Evolutionary conservation across 202 grass and related monocot species (phyloP).

Genomic region (Tripidium arundinaceum): DNA sequence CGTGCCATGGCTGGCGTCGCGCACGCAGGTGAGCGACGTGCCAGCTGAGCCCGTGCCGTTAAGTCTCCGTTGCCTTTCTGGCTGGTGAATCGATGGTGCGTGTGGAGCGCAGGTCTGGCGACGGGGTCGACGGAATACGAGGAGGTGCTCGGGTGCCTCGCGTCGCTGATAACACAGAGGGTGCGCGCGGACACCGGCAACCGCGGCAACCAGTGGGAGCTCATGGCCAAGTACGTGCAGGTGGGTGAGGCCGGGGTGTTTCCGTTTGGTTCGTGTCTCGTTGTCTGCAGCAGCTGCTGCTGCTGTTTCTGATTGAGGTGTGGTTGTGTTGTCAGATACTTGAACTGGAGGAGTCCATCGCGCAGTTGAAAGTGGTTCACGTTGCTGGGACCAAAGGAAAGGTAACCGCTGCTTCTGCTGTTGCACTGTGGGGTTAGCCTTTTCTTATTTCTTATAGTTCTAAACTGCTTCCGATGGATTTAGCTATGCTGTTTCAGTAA

Average conservation of each 20-base stretch:
- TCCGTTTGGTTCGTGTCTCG: neutral
- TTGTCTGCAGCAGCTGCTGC: neutral
- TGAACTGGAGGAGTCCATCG: slow-evolving; percentile 60
- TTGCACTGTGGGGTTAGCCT: neutral
- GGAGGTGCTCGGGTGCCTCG: slow-evolving; percentile 54
- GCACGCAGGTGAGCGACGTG: slow-evolving; percentile 21
- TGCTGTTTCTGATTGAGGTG: slow-evolving; percentile 4
- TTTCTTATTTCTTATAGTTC: neutral
- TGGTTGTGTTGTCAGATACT: slow-evolving; percentile 46
- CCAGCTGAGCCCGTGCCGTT: neutral
- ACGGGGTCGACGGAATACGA: slow-evolving; percentile 50
- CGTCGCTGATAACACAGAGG: slow-evolving; percentile 67
- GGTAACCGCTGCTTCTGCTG: slow-evolving; percentile 31
- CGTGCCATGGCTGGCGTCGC: slow-evolving; percentile 39
- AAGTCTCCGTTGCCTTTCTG: neutral
- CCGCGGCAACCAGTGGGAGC: slow-evolving; percentile 55
- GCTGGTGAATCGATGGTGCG: neutral
- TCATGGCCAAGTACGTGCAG: slow-evolving; percentile 72
- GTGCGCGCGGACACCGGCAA: slow-evolving; percentile 56
- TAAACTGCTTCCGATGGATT: neutral
- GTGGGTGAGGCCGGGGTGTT: slow-evolving; percentile 5
- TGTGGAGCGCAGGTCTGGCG: slow-evolving; percentile 17
- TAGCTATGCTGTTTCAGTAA: neutral
- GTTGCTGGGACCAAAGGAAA: slow-evolving; percentile 97
- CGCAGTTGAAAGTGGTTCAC: slow-evolving; percentile 72